These are phyloP conservation scores for Stephanodiscus triporus DNA, from an alignment of 108 stramenopile genomes.

Conservation along the genomic window DNA sequence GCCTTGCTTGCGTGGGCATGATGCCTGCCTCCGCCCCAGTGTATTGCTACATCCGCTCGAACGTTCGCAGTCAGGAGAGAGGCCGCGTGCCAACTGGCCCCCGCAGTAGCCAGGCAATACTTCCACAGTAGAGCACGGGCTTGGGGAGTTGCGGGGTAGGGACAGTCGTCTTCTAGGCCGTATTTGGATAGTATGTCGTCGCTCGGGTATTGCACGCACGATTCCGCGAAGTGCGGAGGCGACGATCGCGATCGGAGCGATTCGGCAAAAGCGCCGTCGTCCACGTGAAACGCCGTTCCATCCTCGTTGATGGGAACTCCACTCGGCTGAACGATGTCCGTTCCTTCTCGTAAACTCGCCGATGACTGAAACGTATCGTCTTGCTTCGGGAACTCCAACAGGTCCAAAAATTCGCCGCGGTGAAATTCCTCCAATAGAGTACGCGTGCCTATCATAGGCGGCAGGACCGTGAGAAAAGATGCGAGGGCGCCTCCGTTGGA, in stretches of 20 bases:
- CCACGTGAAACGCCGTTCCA: background rate
- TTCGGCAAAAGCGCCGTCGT: background rate
- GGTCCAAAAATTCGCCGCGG: slow-evolving; percentile 34
- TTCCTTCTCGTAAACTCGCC: background rate
- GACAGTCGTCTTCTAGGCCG: slow-evolving; percentile 60
- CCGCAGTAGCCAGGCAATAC: slow-evolving; percentile 45
- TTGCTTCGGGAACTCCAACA: slow-evolving; percentile 20
- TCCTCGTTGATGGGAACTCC: background rate
- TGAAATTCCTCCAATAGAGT: slow-evolving; percentile 42
- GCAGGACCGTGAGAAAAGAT: slow-evolving; percentile 38
- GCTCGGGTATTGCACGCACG: background rate
- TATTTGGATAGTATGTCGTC: slow-evolving; percentile 25
- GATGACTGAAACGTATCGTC: background rate
- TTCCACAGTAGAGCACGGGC: slow-evolving; percentile 39
- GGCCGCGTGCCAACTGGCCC: slow-evolving; percentile 53
- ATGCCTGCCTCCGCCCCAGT: slow-evolving; percentile 99
- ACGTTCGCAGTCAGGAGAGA: slow-evolving; percentile 24
- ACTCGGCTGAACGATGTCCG: background rate
- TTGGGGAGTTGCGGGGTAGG: slow-evolving; percentile 29
- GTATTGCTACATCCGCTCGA: slow-evolving; percentile 92
- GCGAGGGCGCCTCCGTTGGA: slow-evolving; percentile 27
- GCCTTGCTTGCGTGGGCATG: slow-evolving; percentile 99
- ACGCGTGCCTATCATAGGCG: slow-evolving; percentile 41
- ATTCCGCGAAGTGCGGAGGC: background rate
- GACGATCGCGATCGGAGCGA: background rate